Base-by-base conservation (phyloP, 306 rosid genomes). In the Carpinus viminea region DNA sequence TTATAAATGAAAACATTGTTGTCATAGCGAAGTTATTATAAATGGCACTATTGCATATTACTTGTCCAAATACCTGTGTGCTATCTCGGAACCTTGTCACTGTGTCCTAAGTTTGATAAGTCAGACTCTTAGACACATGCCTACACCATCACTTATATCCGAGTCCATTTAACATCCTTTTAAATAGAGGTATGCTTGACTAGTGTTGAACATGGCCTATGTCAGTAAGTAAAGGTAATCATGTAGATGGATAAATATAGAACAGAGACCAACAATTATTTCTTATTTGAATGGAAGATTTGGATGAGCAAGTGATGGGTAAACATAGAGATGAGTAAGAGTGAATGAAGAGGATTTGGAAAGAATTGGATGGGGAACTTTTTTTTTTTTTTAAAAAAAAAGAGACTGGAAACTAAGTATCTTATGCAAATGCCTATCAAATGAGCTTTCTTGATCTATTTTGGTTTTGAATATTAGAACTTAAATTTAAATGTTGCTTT, bases 1-100 rank as follows among this genome's bases (percentile, higher is more conserved):
- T 75, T 20, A 47, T 24, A 3, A 20, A 18, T 66, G 65, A 28
- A 31, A 71, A 45, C 26, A 56, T 82, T 77, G 13, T 24, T 55
- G 72, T 2, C 2, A 31, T 31, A 31, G 34, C 34, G 3, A 31
- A 31, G 34, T 31, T 31, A 31, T 31, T 31, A 31, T 31, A 31
- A 31, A 31, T 31, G 34, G 2, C 34, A 31, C 34, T 31, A 38
- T 38, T 38, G 43, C 45, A 11, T 50, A 13, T 12, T 12, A 13
- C 54, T 15, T 50, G 54, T 12, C 18, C 4, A 50, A 15, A 50
- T 50, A 50, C 54, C 16, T 16, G 13, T 8, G 45, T 12, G 18
- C 18, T 1, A 15, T 50, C 54, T 50, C 16, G 54, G 18, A 50
- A 11, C 17, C 54, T 50, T 50, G 13, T 50, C 18, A 12, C 6